Evolutionary conservation across 1,284 basidiomycete species (phyloP), one percentile per base, ranked within the genome.

Genomic region (Ustilago cynodontis): DNA sequence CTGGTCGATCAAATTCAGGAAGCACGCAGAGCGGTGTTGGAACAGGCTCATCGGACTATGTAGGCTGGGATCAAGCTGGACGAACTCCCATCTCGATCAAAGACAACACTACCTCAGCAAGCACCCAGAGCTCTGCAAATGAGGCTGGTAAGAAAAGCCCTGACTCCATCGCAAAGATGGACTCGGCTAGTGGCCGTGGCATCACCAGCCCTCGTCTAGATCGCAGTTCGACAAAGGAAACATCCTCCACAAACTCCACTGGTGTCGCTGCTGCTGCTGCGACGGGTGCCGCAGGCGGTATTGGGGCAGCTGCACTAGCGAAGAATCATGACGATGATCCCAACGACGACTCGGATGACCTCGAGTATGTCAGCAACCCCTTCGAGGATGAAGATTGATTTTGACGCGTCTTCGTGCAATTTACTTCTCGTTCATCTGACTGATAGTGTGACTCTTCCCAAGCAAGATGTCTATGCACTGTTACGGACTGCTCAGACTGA

Each of bases 331-430:
- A 29, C 33, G 61, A 65, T 31, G 72, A 77, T 24, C 39, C 58
- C 13, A 56, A 62, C n/a, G 78, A 68, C 22, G 79, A 75, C 43
- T 73, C 70, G 28, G 80, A 82, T 43, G 80, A 82, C 16, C 64
- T 80, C 18, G 80, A 82, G 37, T 82, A 82, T 45, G 80, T 82
- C 20, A 77, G 73, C 71, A 82, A 82, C 45, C 80, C 80, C 7
- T 82, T 82, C 53, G 80, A 80, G 60, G 80, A 82, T 51, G 80
- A 82, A 51, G 80, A 82, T 35, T 82, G 33, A 56, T 11, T n/a
- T 20, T 3, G 41, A 8, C 41, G 16, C 41, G 3, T 43, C n/a
- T 20, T 6, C 11, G 7, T 20, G 41, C n/a, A 43, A 43, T 43
- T 20, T 14, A 20, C 11, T 9, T 43, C 41, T 20, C 41, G n/a